Conservation (phyloP, 2,329 filamentous ascomycete species). For the Fusarium buharicum region DNA sequence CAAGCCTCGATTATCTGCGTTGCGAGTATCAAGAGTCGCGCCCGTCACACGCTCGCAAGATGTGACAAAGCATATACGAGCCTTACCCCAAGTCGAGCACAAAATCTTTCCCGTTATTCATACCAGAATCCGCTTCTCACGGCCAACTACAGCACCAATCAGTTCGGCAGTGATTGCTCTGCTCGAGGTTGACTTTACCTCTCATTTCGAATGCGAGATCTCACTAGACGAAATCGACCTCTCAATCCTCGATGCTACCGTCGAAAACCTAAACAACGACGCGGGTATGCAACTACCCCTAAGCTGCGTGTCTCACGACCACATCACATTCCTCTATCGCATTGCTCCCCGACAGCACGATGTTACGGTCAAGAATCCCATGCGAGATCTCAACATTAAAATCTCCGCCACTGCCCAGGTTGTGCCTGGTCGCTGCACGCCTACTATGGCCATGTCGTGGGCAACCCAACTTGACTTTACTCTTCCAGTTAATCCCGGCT, state of each 20-base stretch:
- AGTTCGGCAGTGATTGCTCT: conserved; percentile 73
- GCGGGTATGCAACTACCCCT: conserved; percentile 64
- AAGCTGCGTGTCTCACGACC: conserved; percentile 75
- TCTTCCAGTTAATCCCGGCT: conserved; percentile 70
- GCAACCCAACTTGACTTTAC: conserved; percentile 76
- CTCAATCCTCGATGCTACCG: conserved; percentile 65
- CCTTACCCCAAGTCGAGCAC: conserved; percentile 70
- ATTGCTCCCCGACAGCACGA: conserved; percentile 65
- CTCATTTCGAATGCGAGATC: conserved; percentile 74
- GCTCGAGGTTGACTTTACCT: conserved; percentile 78
- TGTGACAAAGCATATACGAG: conserved; percentile 70
- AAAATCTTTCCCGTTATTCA: conserved; percentile 76
- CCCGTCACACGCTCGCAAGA: conserved; percentile 73
- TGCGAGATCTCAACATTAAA: conserved; percentile 66
- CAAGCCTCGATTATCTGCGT: conserved; percentile 75
- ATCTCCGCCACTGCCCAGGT: conserved; percentile 70
- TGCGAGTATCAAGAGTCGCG: conserved; percentile 78
- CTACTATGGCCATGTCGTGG: conserved; percentile 73
- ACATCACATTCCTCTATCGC: conserved; percentile 78
- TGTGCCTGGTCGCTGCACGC: conserved; percentile 66
- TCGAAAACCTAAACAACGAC: conserved; percentile 66
- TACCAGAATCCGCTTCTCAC: conserved; percentile 77
- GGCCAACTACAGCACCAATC: conserved; percentile 67
- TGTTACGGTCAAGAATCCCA: conserved; percentile 56
- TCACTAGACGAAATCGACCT: conserved; percentile 69